These are phyloP conservation scores for Serendipita sp. DNA, from an alignment of 768 basidiomycete genomes.

Conservation along the genomic window DNA sequence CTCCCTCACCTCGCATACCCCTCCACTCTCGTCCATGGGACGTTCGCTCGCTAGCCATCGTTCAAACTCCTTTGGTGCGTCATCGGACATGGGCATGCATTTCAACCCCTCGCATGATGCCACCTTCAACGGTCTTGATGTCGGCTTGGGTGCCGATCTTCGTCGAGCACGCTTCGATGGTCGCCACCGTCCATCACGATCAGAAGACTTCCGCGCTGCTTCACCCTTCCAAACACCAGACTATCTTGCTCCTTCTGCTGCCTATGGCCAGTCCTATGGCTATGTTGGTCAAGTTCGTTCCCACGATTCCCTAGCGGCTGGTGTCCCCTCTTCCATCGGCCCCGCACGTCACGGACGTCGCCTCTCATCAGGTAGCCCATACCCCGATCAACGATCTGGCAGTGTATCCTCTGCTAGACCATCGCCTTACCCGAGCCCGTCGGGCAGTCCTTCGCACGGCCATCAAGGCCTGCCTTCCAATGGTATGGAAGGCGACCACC, in stretches of 20 bases:
- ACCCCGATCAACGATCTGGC: slow-evolving; percentile 22
- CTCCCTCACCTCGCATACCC: not conserved
- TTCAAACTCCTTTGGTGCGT: slow-evolving; percentile 3
- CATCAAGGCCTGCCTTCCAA: slow-evolving; percentile 33
- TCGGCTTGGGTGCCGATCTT: slow-evolving; percentile 2
- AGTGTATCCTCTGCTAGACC: slow-evolving; percentile 27
- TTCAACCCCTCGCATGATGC: not conserved
- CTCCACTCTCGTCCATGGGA: slow-evolving; percentile 4
- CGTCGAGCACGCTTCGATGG: not conserved
- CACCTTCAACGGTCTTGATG: slow-evolving; percentile 5
- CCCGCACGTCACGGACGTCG: slow-evolving; percentile 4
- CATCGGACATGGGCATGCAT: not conserved
- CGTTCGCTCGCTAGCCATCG: not conserved
- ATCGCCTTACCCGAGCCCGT: slow-evolving; percentile 54
- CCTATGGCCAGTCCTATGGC: not conserved
- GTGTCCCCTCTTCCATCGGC: not conserved
- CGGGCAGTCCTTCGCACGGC: slow-evolving; percentile 41
- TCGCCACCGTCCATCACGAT: not conserved
- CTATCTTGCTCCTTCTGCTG: not conserved
- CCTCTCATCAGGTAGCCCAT: slow-evolving; percentile 6
- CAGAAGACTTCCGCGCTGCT: not conserved
- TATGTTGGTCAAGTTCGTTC: slow-evolving; percentile 10
- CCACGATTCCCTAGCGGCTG: slow-evolving; percentile 7
- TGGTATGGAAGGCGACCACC: slow-evolving; percentile 12
- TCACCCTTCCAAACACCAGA: not conserved